phyloP scores from a whole-genome alignment of 192 early-diverging fungal species.

The Coemansia sp. region DNA sequence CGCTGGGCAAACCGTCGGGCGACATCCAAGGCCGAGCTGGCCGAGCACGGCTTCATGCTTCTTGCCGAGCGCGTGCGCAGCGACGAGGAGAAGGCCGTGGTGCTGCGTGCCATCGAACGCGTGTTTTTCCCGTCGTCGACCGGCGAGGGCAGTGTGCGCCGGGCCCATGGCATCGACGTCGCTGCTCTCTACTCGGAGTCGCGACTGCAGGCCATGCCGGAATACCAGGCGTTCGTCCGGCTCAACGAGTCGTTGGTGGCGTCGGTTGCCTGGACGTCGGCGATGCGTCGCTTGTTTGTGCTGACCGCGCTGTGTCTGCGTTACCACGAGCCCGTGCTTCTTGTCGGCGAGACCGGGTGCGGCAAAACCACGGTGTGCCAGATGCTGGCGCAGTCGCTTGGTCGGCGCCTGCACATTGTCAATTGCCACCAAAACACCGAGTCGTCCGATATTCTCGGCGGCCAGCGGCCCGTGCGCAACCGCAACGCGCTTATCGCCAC shows the following conservation, averaged over 20 bases:
- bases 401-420: constrained; percentile 73
- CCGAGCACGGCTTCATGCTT: constrained; percentile 94
- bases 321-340: constrained; percentile 84
- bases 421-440: constrained; percentile 98
- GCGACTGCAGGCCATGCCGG: constrained; percentile 34
- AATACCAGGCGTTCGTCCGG: constrained; percentile 36
- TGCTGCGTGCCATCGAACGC: constrained; percentile 78
- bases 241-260: background rate
- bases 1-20: constrained; percentile 90
- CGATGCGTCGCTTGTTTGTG: constrained; percentile 87
- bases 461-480: constrained; percentile 87
- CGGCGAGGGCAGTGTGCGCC: constrained; percentile 19
- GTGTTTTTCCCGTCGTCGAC: constrained; percentile 71
- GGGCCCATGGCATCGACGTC: constrained; percentile 17
- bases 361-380: constrained; percentile 98
- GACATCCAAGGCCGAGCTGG: constrained; percentile 73
- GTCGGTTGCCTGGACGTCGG: constrained; percentile 82
- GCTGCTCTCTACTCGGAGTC: constrained; percentile 33
- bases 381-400: constrained; percentile 70
- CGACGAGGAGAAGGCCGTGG: constrained; percentile 75
- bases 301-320: constrained; percentile 76
- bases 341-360: constrained; percentile 98
- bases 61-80: constrained; percentile 85
- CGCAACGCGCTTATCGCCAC: constrained; percentile 55
- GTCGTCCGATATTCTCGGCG: constrained; percentile 89